Base-by-base conservation (phyloP, 768 basidiomycete genomes). In the Rhizopogon salebrosus region DNA sequence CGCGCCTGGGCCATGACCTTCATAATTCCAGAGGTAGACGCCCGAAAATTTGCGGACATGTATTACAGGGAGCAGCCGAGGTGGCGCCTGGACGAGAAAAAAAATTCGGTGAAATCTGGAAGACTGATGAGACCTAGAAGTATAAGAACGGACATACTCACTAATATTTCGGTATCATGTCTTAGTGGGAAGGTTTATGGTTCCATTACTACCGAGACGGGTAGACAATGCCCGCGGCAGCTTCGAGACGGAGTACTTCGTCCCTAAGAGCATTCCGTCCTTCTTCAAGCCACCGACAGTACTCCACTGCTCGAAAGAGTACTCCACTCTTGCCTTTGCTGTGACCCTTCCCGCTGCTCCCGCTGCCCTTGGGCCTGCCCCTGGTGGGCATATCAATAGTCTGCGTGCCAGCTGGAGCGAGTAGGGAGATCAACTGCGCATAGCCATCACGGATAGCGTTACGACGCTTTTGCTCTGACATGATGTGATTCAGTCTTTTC, bases 401-500 rank as follows among this genome's bases (percentile, higher is more conserved):
- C 46, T 85, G 80, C 2, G 83, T 75, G 4, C 88, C 89, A 4
- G 83, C 85, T n/a, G 90, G 88, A 0, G 89, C 83, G 50, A 95
- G 83, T 22, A 95, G 73, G 0, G 84, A 72, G 29, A 92, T 92
- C 38, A 95, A 72, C 64, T 92, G 89, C 1, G 89, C 84, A 69
- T 94, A 95, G 37, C 92, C 92, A 56, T 90, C 86, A 38, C 90
- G 84, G 59, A 95, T 95, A 48, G 89, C 89, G 62, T 95, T 95
- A 9, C 93, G 83, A 7, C 93, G 88, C 62, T 91, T 91, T 70
- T 95, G 92, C 66, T 95, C 93, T 6, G 90, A 92, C 80, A 92
- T 85, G 75, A 95, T 94, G 73, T 95, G 92, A 65, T 94, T 93
- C 14, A 91, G 80, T 11, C 92, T 81, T 63, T 93, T 92, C 69